Conservation (phyloP, 2,329 filamentous ascomycete genomes). For the Huntiella abstrusa region DNA sequence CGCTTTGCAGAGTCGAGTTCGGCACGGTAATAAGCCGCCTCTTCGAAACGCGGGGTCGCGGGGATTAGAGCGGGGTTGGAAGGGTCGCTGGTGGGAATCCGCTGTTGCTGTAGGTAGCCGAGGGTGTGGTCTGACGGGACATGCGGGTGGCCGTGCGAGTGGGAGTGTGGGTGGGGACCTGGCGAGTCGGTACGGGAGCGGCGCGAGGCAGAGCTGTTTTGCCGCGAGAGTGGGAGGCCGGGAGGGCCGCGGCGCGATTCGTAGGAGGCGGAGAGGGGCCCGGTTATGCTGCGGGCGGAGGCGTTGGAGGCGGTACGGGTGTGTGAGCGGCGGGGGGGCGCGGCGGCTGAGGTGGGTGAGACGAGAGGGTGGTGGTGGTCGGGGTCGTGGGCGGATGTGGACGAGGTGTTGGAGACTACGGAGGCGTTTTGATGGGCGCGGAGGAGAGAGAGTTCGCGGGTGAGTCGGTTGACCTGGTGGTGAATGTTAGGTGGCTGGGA, state of each 20-base stretch:
- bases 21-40: constrained; percentile 38
- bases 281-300: constrained; percentile 32
- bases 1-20: constrained; percentile 43
- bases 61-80: constrained; percentile 35
- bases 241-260: constrained; percentile 21
- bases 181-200: constrained; percentile 33
- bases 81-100: constrained; percentile 20
- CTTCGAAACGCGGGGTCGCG: constrained; percentile 41
- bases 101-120: constrained; percentile 30
- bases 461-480: constrained; percentile 69
- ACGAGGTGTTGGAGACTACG: constrained; percentile 46
- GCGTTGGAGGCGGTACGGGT: constrained; percentile 40
- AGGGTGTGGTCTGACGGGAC: constrained; percentile 19
- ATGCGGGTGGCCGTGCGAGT: background rate
- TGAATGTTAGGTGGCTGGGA: background rate
- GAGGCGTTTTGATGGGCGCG: constrained; percentile 51
- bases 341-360: constrained; percentile 20
- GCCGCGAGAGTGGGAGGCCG: constrained; percentile 29
- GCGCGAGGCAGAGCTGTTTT: constrained; percentile 36
- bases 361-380: constrained; percentile 37
- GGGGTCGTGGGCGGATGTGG: constrained; percentile 33
- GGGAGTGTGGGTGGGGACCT: constrained; percentile 11
- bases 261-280: constrained; percentile 20
- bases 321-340: constrained; percentile 29
- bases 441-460: constrained; percentile 71